Base-by-base conservation (phyloP, 78 protist species). In the Dictyostelium brefeldianum region DNA sequence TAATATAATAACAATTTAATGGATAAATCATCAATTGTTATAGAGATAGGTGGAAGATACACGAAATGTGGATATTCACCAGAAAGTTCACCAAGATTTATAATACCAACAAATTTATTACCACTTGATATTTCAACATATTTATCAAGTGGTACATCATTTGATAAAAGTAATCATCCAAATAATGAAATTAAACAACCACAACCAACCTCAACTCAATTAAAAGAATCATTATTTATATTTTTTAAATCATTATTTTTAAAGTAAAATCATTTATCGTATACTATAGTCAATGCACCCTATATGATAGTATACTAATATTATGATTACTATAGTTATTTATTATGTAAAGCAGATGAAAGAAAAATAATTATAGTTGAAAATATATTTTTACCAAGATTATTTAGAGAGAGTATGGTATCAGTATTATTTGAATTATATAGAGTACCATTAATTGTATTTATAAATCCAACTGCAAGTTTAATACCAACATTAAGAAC, bases 1-100 rank as follows among this genome's bases (percentile, higher is more conserved):
- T 8, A 43, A 41, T 59, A 18, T 59, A 17, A 17, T 17, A 18
- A 18, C 69, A 59, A 7, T 10, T 17, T 22, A 46, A 78, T 87
- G 93, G 93, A 87, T 59, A 87, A 85, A 59, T 73, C 92, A 73
- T 84, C 81, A 62, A 59, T 87, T 27, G 78, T 87, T 20, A 48
- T 87, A 36, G 93, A 87, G 10, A 87, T 87, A 14, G 93, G 93
- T 18, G 78, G 84, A 14, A 51, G 54, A 51, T 87, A 77, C 64
- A 87, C 93, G 12, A 87, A 77, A 65, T 75, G 77, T 77, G 93
- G 93, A 65, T 87, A 54, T 36, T 65, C 93, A 27, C 81, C 78
- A 14, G 93, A 87, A 56, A 56, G 83, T 20, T 41, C 84, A 75
- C 93, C 93, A 25, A 87, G 93, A 87, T 87, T 59, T 22, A 87